Conservation (phyloP, 2,329 filamentous ascomycete genomes). For the Penicillium griseofulvum region DNA sequence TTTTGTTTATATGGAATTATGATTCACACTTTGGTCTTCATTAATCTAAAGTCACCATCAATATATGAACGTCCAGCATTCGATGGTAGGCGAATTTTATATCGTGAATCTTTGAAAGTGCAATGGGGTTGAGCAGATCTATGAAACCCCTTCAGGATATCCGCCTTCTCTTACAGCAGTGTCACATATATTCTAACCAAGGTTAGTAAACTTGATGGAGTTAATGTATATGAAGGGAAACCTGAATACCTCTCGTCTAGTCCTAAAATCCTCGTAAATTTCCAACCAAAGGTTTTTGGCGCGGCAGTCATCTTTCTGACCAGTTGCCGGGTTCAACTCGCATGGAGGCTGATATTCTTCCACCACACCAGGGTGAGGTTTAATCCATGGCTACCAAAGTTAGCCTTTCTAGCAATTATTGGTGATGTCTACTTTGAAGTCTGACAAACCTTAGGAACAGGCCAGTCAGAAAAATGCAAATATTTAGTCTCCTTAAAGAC, state of each 20-base stretch:
- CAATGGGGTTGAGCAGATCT: background rate
- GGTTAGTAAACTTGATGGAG: background rate
- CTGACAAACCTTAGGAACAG: slow-evolving; percentile 54
- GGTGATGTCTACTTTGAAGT: background rate
- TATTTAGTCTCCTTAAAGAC: slow-evolving; percentile 56
- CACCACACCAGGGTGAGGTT: background rate
- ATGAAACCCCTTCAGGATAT: background rate
- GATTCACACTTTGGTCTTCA: no score
- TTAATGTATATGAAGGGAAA: background rate
- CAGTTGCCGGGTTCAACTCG: background rate
- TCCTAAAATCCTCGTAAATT: background rate
- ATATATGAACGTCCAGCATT: background rate
- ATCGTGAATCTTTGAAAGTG: background rate
- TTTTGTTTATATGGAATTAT: no score
- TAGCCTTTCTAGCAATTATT: background rate
- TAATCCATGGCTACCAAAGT: background rate
- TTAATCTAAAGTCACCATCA: no score
- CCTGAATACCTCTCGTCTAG: background rate
- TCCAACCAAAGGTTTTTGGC: background rate
- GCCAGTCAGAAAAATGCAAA: background rate
- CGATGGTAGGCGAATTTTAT: background rate
- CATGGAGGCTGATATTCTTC: background rate
- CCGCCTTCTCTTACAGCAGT: background rate
- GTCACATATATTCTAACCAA: background rate
- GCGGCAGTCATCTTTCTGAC: background rate